These are phyloP conservation scores for Leccinum subgranulosum DNA, from an alignment of 768 basidiomycete species.

Conservation along the genomic window DNA sequence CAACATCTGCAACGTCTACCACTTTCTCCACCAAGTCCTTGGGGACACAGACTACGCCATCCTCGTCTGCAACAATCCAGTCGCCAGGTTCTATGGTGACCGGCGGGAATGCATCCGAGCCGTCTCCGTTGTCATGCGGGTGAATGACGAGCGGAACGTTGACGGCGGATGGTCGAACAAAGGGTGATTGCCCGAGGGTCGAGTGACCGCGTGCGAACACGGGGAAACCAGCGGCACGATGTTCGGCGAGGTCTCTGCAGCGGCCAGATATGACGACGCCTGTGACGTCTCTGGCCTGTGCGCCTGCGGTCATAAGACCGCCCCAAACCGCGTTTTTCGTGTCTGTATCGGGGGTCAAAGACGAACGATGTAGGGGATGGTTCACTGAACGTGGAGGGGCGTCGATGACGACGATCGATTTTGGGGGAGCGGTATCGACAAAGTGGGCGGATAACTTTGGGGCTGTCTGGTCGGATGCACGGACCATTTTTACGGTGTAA, in stretches of 20 bases:
- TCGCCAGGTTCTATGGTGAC: conserved; percentile 70
- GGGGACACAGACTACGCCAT: conserved; percentile 86
- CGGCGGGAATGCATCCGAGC: conserved; percentile 44
- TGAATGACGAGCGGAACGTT: conserved; percentile 59
- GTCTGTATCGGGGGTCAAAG: conserved; percentile 36
- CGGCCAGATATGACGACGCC: conserved; percentile 85
- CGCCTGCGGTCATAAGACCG: conserved; percentile 87
- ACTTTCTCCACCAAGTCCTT: conserved; percentile 51
- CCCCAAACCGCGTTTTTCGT: conserved; percentile 88
- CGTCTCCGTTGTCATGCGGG: conserved; percentile 29
- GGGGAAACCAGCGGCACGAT: conserved; percentile 64
- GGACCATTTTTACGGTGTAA: conserved; percentile 85
- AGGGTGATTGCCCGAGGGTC: conserved; percentile 82
- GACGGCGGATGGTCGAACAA: conserved; percentile 75
- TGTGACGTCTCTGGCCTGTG: conserved; percentile 61
- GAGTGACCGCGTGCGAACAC: conserved; percentile 82
- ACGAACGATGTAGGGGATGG: conserved; percentile 5
- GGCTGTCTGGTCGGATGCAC: conserved; percentile 50
- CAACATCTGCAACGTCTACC: conserved; percentile 52
- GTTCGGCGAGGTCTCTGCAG: conserved; percentile 82
- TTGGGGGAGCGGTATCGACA: conserved; percentile 70
- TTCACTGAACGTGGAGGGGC: conserved; percentile 61
- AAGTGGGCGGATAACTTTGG: conserved; percentile 73
- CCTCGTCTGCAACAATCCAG: conserved; percentile 81
- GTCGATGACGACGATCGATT: conserved; percentile 69